phyloP scores from a whole-genome alignment of 257 asterid genomes.

The Penstemon eatonii region DNA sequence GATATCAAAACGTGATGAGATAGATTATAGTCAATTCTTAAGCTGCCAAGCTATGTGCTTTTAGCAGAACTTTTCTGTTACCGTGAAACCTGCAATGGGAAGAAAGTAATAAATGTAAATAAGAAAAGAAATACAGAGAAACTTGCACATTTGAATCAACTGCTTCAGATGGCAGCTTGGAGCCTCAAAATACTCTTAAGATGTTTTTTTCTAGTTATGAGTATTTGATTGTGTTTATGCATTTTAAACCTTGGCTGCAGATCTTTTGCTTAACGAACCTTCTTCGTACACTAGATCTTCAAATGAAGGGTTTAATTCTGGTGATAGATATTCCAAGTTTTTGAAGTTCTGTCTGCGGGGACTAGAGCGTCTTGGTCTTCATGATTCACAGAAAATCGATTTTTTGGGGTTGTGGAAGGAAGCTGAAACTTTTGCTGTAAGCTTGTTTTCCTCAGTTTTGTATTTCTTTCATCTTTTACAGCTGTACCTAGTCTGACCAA shows the following conservation, averaged over 20 bases:
- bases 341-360: constrained; percentile 68
- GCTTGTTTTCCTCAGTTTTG: constrained; percentile 31
- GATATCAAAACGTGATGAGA: constrained; percentile 7
- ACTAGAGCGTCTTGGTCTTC: constrained; percentile 62
- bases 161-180: neutral
- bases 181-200: neutral
- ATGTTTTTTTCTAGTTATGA: neutral
- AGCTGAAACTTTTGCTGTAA: constrained; percentile 61
- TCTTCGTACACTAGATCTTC: constrained; percentile 28
- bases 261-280: constrained; percentile 25
- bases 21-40: neutral
- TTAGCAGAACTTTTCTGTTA: neutral
- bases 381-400: constrained; percentile 46
- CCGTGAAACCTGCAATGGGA: neutral
- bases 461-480: neutral
- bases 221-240: constrained; percentile 30
- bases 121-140: neutral
- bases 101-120: neutral
- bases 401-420: constrained; percentile 62
- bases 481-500: constrained; percentile 17
- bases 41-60: neutral
- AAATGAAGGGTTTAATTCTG: constrained; percentile 29
- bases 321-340: constrained; percentile 54
- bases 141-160: neutral
- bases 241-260: constrained; percentile 42